Conservation (phyloP, 108 stramenopile genomes). For the Cyclotella kingstonii region DNA sequence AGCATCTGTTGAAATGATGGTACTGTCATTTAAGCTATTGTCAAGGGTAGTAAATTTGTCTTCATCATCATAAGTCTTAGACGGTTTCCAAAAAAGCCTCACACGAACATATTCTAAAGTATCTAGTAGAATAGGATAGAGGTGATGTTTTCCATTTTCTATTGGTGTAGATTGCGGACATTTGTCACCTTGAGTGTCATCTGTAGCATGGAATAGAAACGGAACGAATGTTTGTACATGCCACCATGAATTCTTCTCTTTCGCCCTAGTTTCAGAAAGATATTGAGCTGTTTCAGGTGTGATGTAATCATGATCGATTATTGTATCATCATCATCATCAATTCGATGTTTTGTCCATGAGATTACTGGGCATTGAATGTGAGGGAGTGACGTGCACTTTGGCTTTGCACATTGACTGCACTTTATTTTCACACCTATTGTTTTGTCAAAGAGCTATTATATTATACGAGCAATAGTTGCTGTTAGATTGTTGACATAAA, state of each 20-base stretch:
- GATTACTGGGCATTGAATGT: background rate
- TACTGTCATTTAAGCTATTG: too few relatives aligned
- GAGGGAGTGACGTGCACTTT: too few relatives aligned
- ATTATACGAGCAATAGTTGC: too few relatives aligned
- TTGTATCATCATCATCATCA: background rate
- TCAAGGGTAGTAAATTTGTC: slow-evolving; percentile 8
- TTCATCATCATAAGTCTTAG: slow-evolving; percentile 5
- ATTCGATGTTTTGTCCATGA: background rate
- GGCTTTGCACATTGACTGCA: background rate
- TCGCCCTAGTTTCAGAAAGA: background rate
- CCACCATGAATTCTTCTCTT: background rate
- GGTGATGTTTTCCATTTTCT: background rate
- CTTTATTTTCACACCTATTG: background rate
- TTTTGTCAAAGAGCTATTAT: too few relatives aligned
- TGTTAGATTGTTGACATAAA: too few relatives aligned
- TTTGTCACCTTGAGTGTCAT: background rate
- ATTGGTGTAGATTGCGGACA: too few relatives aligned
- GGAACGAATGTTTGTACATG: background rate
- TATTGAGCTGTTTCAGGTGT: background rate
- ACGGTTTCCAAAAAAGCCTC: slow-evolving; percentile 6
- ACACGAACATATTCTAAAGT: slow-evolving; percentile 2
- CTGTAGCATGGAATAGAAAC: background rate
- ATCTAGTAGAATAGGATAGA: background rate
- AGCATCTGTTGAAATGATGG: too few relatives aligned
- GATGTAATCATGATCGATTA: background rate